Evolutionary conservation across 305 asterid species (phyloP).

Genomic region (Fraxinus velutina): DNA sequence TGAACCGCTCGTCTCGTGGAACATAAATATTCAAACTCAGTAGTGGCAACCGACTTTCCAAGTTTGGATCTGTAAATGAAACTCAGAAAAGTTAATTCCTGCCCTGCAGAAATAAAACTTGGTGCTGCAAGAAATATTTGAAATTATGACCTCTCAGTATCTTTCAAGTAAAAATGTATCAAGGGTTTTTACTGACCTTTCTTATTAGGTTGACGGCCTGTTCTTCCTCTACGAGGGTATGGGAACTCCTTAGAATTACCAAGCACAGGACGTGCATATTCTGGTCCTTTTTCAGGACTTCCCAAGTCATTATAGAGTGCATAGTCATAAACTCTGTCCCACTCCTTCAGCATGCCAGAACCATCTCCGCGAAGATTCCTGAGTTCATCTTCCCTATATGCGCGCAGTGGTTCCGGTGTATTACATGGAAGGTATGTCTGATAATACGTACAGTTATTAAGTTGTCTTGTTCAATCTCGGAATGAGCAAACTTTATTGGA

Average conservation of each 20-base stretch:
- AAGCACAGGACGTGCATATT: constrained; percentile 55
- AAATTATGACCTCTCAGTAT: background rate
- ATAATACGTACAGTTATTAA: background rate
- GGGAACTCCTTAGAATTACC: constrained; percentile 71
- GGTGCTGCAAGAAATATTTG: background rate
- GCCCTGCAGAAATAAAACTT: background rate
- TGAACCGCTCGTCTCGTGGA: constrained; percentile 69
- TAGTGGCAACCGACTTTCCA: constrained; percentile 55
- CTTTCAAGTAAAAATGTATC: background rate
- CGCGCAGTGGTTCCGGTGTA: constrained; percentile 50
- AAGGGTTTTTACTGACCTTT: constrained; percentile 33
- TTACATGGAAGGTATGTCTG: constrained; percentile 62
- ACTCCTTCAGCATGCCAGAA: constrained; percentile 47
- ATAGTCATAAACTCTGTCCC: constrained; percentile 77
- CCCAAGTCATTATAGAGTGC: constrained; percentile 68
- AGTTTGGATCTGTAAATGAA: constrained; percentile 40
- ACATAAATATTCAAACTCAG: constrained; percentile 57
- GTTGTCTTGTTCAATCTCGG: background rate
- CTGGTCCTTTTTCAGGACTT: constrained; percentile 56
- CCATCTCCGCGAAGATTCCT: constrained; percentile 55
- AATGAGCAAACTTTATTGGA: constrained; percentile 11
- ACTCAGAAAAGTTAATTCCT: background rate
- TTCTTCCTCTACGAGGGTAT: constrained; percentile 78
- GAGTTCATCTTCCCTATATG: constrained; percentile 55
- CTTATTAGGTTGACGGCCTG: constrained; percentile 60